Evolutionary conservation across 306 rosid species (phyloP), one percentile per base, ranked within the genome.

Genomic region (Prunus dulcis): DNA sequence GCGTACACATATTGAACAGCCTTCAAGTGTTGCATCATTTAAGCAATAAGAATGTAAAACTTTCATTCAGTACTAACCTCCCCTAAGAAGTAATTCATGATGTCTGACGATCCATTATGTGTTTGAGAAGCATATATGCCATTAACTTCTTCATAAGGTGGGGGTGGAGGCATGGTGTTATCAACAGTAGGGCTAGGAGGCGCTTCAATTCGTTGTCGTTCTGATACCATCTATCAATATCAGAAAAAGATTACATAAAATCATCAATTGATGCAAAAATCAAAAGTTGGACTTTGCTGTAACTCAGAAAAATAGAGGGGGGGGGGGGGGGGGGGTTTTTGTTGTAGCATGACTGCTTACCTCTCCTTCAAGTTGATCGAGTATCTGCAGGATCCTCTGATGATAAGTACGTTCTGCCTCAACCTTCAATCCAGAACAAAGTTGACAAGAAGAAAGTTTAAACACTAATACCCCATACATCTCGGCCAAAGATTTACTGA

Each of bases 331-430:
- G 22, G 10, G 2, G 55, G 55, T 17, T 51, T 55, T n/a, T 17
- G 55, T 55, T n/a, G 51, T 17, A 65, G 69, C 20, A 65, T 23
- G 41, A 12, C 56, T 71, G 75, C 87, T 53, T 72, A 88, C 98
- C 92, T 95, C 97, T 82, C 97, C 96, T 84, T 92, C 98, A 63
- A 95, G 98, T 74, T 86, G 97, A 87, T 95, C 91, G 32, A 95
- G 92, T 79, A 92, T 81, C 81, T 92, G 92, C 64, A 95, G 93
- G 64, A 88, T 90, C 79, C 91, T 89, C 74, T 92, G 95, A 84
- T 95, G 98, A 85, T 90, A 92, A 51, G 85, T 81, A 23, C 93
- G 96, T 85, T 95, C 97, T n/a, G 96, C 87, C 87, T 95, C 98
- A 30, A 95, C 91, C 97, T 95, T 85, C 81, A 85, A 56, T 77